These are phyloP conservation scores for Jacaranda copaia DNA, from an alignment of 257 asterid genomes.

Conservation along the genomic window DNA sequence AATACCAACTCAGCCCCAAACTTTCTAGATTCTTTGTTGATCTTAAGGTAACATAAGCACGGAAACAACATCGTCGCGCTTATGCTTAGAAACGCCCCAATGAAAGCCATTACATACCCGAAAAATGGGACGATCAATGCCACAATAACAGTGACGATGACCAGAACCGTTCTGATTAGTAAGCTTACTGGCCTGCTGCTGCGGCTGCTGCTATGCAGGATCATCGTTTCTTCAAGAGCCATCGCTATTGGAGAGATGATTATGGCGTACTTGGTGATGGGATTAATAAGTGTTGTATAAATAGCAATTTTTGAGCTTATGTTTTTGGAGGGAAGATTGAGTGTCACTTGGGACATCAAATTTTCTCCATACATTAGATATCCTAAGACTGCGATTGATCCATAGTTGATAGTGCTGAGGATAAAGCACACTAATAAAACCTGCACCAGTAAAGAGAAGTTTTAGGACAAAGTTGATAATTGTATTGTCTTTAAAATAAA, in stretches of 20 bases:
- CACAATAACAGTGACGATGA: constrained; percentile 22
- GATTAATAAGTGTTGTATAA: constrained; percentile 51
- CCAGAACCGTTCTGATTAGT: constrained; percentile 25
- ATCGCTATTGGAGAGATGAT: constrained; percentile 38
- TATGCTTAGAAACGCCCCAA: constrained; percentile 51
- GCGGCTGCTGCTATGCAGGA: not conserved
- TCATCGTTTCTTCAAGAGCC: constrained; percentile 34
- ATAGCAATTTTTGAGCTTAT: constrained; percentile 56
- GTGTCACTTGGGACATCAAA: constrained; percentile 50
- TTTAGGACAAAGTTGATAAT: too few relatives aligned
- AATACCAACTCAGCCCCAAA: constrained; percentile 41
- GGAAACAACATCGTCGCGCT: constrained; percentile 54
- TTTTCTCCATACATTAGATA: constrained; percentile 59
- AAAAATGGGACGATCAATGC: constrained; percentile 42
- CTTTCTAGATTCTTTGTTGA: constrained; percentile 33
- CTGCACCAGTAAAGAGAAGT: too few relatives aligned
- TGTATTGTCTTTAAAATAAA: too few relatives aligned
- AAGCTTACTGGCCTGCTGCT: not conserved
- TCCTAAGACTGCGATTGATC: constrained; percentile 59
- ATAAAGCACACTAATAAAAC: constrained; percentile 46
- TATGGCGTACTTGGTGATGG: constrained; percentile 56
- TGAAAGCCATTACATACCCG: constrained; percentile 58
- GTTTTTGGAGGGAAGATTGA: constrained; percentile 51
- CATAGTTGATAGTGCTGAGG: constrained; percentile 50
- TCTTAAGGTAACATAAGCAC: constrained; percentile 58